Evolutionary conservation across 768 basidiomycete species (phyloP).

Genomic region (Podaxis mareebaensis): DNA sequence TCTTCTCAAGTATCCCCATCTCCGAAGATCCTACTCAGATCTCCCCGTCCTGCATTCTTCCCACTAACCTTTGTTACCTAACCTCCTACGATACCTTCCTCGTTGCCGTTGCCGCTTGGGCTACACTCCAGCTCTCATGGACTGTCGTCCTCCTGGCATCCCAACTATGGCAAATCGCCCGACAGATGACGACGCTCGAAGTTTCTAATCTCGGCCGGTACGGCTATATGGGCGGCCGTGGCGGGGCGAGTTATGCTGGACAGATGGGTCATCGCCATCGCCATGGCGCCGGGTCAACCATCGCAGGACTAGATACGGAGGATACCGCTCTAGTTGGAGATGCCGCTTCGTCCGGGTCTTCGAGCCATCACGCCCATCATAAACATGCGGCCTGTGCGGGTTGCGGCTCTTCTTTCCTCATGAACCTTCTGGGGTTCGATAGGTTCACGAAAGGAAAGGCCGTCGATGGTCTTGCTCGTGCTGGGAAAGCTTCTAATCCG

Average conservation of each 20-base stretch:
- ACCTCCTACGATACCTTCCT: conserved; percentile 81
- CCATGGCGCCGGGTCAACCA: conserved; percentile 28
- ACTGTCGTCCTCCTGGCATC: conserved; percentile 82
- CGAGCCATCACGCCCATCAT: conserved; percentile 40
- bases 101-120: conserved; percentile 78
- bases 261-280: conserved; percentile 82
- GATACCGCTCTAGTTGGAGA: conserved; percentile 40
- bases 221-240: conserved; percentile 96
- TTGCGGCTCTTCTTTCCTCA: conserved; percentile 67
- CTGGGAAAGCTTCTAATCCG: conserved; percentile 80
- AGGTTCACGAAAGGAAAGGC: conserved; percentile 91
- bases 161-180: conserved; percentile 90
- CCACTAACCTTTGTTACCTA: conserved; percentile 66
- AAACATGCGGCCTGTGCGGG: conserved; percentile 35
- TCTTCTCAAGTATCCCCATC: conserved; percentile 50
- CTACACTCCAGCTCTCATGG: conserved; percentile 94
- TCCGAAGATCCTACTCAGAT: conserved; percentile 38
- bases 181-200: conserved; percentile 96
- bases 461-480: conserved; percentile 79
- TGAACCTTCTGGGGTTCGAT: conserved; percentile 92
- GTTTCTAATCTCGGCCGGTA: conserved; percentile 93
- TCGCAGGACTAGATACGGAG: conserved; percentile 50
- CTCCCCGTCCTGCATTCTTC: conserved; percentile 69
- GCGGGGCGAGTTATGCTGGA: conserved; percentile 59
- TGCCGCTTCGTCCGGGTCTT: conserved; percentile 18